These are phyloP conservation scores for Fusarium agapanthi DNA, from an alignment of 2,329 filamentous ascomycete genomes.

Conservation along the genomic window DNA sequence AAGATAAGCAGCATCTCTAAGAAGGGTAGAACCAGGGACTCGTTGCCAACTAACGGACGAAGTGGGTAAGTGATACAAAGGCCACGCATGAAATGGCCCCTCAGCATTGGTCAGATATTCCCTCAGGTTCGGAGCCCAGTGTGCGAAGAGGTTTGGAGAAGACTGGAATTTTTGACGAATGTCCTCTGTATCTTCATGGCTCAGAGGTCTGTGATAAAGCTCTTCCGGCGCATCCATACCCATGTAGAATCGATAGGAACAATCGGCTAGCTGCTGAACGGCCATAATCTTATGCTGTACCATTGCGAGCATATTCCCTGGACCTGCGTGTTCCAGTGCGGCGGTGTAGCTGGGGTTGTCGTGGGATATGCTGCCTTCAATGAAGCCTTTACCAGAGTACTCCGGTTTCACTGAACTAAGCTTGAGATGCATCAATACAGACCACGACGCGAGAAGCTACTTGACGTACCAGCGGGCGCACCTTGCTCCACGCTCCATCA, in stretches of 20 bases:
- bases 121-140: slow-evolving; percentile 41
- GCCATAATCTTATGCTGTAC: not conserved
- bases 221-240: not conserved
- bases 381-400: slow-evolving; percentile 10
- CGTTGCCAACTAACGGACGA: slow-evolving; percentile 52
- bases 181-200: not conserved
- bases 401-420: not conserved
- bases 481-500: slow-evolving; percentile 39
- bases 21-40: slow-evolving; percentile 54
- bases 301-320: slow-evolving; percentile 4
- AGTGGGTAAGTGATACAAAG: slow-evolving; percentile 53
- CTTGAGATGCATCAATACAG: slow-evolving; percentile 26
- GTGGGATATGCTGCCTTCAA: not conserved
- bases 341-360: not conserved
- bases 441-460: slow-evolving; percentile 46
- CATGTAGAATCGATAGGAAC: slow-evolving; percentile 1
- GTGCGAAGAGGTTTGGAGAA: slow-evolving; percentile 31
- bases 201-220: not conserved
- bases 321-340: not conserved
- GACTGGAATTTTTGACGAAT: slow-evolving; percentile 27
- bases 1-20: slow-evolving; percentile 65
- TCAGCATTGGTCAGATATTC: slow-evolving; percentile 40
- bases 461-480: slow-evolving; percentile 50
- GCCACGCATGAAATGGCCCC: slow-evolving; percentile 24
- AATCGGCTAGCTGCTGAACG: not conserved